Percentiles rank a stretch among this genome's conserved stretches.
Conservation (phyloP, 192 early-diverging fungal genomes). For the Entrophospora sp. region DNA sequence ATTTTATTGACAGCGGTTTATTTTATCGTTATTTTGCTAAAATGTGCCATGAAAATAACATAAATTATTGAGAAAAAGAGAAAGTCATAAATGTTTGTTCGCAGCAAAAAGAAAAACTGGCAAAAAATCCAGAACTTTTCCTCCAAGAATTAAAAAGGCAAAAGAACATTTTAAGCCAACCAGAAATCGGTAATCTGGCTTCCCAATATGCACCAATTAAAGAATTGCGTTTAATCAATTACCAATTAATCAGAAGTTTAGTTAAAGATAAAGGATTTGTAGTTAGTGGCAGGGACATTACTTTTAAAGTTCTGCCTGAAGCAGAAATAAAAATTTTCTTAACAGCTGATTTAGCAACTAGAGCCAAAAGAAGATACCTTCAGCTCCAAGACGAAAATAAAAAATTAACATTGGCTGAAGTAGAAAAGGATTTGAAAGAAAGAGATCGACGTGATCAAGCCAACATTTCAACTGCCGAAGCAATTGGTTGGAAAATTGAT, state of each 20-base stretch:
- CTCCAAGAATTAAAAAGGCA: background rate
- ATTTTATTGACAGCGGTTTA: constrained; percentile 9
- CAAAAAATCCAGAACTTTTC: background rate
- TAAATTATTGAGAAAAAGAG: background rate
- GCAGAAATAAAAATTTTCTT: background rate
- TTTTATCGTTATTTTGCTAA: constrained; percentile 7
- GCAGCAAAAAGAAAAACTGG: background rate
- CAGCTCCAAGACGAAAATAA: too few relatives aligned
- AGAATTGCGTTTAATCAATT: background rate
- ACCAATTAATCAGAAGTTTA: background rate
- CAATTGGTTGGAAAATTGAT: too few relatives aligned
- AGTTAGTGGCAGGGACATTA: background rate
- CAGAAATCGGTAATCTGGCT: background rate
- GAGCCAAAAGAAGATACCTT: too few relatives aligned
- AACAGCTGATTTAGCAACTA: too few relatives aligned
- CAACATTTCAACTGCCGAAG: too few relatives aligned
- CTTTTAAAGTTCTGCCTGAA: background rate
- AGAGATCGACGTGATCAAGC: too few relatives aligned
- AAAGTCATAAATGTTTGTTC: background rate
- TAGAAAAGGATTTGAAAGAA: too few relatives aligned
- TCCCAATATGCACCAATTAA: background rate
- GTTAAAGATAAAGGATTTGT: background rate
- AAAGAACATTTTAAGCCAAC: background rate
- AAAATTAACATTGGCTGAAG: too few relatives aligned
- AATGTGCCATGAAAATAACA: background rate